Conservation (phyloP, 306 rosid genomes). For the Vigna trinervia region DNA sequence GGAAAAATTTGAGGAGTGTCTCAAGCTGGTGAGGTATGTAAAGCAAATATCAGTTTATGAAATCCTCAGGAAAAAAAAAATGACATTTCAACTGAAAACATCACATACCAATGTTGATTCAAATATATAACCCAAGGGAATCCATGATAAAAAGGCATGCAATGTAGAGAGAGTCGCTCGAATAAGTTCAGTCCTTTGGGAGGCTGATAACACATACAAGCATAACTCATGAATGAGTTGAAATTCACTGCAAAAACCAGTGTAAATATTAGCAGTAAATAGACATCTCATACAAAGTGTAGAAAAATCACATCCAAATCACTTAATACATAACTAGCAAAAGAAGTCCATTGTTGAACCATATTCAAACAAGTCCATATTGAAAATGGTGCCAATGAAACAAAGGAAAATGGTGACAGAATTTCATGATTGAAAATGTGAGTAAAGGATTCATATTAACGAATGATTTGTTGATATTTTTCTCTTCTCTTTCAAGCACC, state of each 20-base stretch:
- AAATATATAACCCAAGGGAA: conserved; percentile 97
- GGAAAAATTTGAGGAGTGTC: conserved; percentile 91
- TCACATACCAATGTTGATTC: conserved; percentile 88
- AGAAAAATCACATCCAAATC: neutral
- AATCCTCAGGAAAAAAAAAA: conserved; percentile 11
- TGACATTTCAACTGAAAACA: conserved; percentile 31
- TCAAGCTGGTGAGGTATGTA: conserved; percentile 73
- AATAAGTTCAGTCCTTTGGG: conserved; percentile 92
- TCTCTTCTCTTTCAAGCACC: too few species aligned
- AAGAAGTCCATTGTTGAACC: neutral
- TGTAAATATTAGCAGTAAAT: conserved; percentile 37
- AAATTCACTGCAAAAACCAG: conserved; percentile 82
- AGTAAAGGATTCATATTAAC: too few species aligned
- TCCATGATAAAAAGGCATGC: conserved; percentile 98
- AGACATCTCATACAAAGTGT: neutral
- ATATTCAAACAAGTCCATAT: too few species aligned
- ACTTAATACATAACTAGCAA: neutral
- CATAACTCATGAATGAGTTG: conserved; percentile 98
- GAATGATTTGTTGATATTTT: too few species aligned
- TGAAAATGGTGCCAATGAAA: too few species aligned
- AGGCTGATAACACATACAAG: conserved; percentile 91
- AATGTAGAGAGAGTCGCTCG: conserved; percentile 91
- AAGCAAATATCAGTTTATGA: conserved; percentile 18
- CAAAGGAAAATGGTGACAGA: too few species aligned
- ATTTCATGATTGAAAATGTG: too few species aligned